These are phyloP conservation scores for Aureobasidium sp. DNA, from an alignment of 2,329 filamentous ascomycete genomes.

Conservation along the genomic window DNA sequence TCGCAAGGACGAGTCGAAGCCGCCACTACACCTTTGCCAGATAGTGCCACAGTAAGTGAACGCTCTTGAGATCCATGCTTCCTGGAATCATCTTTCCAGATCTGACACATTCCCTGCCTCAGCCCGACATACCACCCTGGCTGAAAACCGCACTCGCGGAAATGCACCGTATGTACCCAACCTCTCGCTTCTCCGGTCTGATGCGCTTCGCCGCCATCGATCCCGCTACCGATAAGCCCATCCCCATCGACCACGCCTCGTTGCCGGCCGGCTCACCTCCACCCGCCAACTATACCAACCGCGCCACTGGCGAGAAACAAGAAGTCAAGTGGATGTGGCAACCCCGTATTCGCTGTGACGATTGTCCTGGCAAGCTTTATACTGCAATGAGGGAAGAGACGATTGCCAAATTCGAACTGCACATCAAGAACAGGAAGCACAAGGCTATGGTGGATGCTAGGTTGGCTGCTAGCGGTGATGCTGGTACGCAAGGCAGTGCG, in stretches of 20 bases:
- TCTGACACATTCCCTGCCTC: constrained; percentile 3
- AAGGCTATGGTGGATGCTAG: constrained; percentile 16
- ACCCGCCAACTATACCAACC: constrained; percentile 43
- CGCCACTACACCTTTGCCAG: constrained; percentile 48
- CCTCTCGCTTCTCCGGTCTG: constrained; percentile 75
- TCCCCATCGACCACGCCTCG: constrained; percentile 41
- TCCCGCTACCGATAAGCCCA: constrained; percentile 56
- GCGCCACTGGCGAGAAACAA: constrained; percentile 21
- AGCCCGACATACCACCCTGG: constrained; percentile 83
- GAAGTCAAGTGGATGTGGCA: constrained; percentile 73
- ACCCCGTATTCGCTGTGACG: constrained; percentile 81
- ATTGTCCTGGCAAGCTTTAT: constrained; percentile 91
- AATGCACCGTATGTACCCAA: constrained; percentile 61
- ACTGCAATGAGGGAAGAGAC: constrained; percentile 79
- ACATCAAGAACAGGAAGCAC: constrained; percentile 78
- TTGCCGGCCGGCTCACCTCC: constrained; percentile 37
- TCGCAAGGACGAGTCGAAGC: constrained; percentile 56
- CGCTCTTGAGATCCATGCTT: constrained; percentile 14
- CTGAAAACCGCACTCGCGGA: constrained; percentile 63
- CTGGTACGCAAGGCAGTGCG: not conserved
- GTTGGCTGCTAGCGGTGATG: not conserved
- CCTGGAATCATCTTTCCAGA: not conserved
- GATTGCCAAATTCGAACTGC: constrained; percentile 85
- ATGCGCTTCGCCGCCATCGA: constrained; percentile 89
- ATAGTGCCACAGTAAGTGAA: constrained; percentile 53